Conservation (phyloP, 768 basidiomycete species). For the Lentinula raphanica region DNA sequence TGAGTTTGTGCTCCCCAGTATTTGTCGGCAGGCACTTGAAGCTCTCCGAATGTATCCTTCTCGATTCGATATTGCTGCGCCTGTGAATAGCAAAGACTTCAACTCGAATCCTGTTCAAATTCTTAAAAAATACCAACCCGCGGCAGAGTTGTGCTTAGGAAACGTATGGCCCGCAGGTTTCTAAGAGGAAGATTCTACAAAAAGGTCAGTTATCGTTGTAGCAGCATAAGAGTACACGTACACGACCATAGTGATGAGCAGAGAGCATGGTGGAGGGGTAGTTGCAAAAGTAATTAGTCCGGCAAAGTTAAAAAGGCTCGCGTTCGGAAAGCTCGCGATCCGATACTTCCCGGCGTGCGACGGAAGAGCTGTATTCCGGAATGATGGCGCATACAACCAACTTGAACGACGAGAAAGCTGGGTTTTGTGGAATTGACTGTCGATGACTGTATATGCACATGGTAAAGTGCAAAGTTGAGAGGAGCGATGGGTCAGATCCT, state of each 20-base stretch:
- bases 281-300: background rate
- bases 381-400: background rate
- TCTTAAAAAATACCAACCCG: background rate
- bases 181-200: background rate
- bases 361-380: background rate
- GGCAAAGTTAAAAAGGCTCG: background rate
- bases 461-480: background rate
- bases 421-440: background rate
- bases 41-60: constrained; percentile 92
- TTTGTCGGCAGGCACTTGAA: constrained; percentile 79
- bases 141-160: background rate
- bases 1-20: constrained; percentile 99
- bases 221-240: background rate
- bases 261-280: background rate
- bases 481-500: background rate
- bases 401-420: background rate
- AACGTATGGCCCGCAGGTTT: constrained; percentile 3
- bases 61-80: constrained; percentile 68
- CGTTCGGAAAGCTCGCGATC: background rate
- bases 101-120: too few species aligned
- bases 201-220: background rate
- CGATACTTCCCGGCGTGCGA: constrained; percentile 2
- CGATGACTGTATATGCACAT: background rate
- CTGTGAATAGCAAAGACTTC: constrained; percentile 19
- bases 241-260: constrained; percentile 1